Evolutionary conservation across 257 asterid species (phyloP), one percentile per base, ranked within the genome.

Genomic region (Jasminum sambac): DNA sequence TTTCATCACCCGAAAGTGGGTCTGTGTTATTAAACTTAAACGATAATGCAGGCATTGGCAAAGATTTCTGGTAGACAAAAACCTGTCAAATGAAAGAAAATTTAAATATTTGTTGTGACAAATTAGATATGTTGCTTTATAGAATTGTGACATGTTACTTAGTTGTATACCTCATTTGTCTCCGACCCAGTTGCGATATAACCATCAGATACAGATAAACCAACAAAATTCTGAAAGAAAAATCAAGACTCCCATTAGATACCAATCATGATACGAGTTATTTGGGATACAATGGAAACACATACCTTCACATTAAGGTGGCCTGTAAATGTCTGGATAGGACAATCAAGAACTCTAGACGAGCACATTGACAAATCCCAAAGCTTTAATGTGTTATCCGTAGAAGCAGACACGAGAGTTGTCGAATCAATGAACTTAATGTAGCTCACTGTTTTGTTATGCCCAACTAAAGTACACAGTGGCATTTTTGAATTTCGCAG

Each of bases 121-220:
- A 1, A 30, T 30, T 4, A 30, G 36, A 30, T 30, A 30, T 30
- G 36, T 30, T 30, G 4, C 36, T 30, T 1, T 1, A 30, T 1
- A 1, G 4, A 4, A 30, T 30, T 30, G 36, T 30, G 36, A 30
- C 36, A 30, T 4, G 4, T 30, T 4, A 30, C 36, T 30, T 30
- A 30, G 36, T 30, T 30, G 36, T 30, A 30, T 30, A 94, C 98
- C 97, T 91, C 98, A 64, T 94, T 89, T 58, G 96, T 90, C 77
- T 94, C 98, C 50, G 96, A 94, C 57, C 98, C 98, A 3, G 97
- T 94, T 62, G 96, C 98, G 66, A 90, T 87, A 81, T 90, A 94
- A 37, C 97, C 98, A 5, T 94, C 97, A 21, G 92, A 84, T 25
- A 89, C 95, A 16, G 98, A 88, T 80, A 94, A 81, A 75, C 97